Conservation (phyloP, 2,329 filamentous ascomycete genomes). For the Alternaria sp. region DNA sequence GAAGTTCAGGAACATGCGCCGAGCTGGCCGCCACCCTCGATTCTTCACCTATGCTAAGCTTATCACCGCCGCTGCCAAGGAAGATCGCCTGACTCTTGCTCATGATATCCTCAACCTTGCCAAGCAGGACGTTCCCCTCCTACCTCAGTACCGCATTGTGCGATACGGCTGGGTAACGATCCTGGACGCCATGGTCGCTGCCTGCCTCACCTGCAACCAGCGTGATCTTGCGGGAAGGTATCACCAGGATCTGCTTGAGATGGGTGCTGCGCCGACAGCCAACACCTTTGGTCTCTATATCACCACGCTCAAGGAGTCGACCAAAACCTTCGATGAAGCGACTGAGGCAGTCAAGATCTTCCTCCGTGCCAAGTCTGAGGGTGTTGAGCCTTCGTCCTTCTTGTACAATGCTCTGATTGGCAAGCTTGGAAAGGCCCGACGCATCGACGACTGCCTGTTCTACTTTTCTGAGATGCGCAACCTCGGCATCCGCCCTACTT, state of each 20-base stretch:
- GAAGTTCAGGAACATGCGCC: constrained; percentile 91
- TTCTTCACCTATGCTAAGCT: constrained; percentile 98
- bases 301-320: constrained; percentile 96
- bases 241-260: constrained; percentile 88
- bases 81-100: constrained; percentile 79
- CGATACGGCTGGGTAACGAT: constrained; percentile 97
- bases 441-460: constrained; percentile 96
- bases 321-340: constrained; percentile 97
- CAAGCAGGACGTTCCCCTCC: constrained; percentile 82
- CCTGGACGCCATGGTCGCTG: constrained; percentile 93
- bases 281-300: constrained; percentile 99
- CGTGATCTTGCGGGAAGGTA: constrained; percentile 82
- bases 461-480: constrained; percentile 98
- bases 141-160: constrained; percentile 83
- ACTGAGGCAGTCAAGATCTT: constrained; percentile 98
- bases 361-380: constrained; percentile 88
- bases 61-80: constrained; percentile 86
- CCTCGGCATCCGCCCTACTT: constrained; percentile 91
- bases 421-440: constrained; percentile 95
- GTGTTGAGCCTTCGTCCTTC: constrained; percentile 95
- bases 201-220: constrained; percentile 82
- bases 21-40: constrained; percentile 85
- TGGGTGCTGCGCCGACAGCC: constrained; percentile 89
- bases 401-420: constrained; percentile 98
- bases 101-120: constrained; percentile 90